Percentiles rank a stretch among this genome's conserved stretches.
Conservation (phyloP, 352 stramenopile genomes). For the Globisporangium cystogenes region DNA sequence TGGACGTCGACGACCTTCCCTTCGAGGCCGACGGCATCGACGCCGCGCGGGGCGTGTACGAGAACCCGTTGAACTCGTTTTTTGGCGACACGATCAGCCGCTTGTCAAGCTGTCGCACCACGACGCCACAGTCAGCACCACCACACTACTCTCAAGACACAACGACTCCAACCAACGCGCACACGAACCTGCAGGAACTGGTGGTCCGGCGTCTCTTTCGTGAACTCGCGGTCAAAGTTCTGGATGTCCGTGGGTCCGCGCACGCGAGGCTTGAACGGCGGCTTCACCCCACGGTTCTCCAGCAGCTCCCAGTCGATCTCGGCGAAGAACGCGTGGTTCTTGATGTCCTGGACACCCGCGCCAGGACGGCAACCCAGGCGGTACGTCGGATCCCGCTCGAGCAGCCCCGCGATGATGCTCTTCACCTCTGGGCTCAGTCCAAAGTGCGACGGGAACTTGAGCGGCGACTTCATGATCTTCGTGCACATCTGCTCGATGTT, state of each 20-base stretch:
- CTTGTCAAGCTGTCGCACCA: constrained; percentile 52
- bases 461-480: constrained; percentile 87
- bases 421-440: constrained; percentile 68
- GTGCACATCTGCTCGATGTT: constrained; percentile 91
- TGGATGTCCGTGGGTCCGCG: constrained; percentile 76
- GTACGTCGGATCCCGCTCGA: constrained; percentile 69
- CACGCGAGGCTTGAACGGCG: constrained; percentile 85
- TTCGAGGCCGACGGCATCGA: constrained; percentile 13
- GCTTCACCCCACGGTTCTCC: constrained; percentile 63
- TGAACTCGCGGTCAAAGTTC: constrained; percentile 89
- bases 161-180: constrained; percentile 1
- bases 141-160: constrained; percentile 2
- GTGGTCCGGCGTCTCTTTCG: constrained; percentile 75
- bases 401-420: constrained; percentile 67
- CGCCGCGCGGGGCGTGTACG: constrained; percentile 47
- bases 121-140: constrained; percentile 3
- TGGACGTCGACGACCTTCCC: constrained; percentile 15
- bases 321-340: constrained; percentile 76
- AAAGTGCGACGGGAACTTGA: constrained; percentile 86
- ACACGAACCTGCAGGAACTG: constrained; percentile 51
- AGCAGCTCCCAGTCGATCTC: constrained; percentile 75
- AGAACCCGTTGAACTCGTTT: constrained; percentile 86
- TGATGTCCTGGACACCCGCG: constrained; percentile 65
- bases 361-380: constrained; percentile 66
- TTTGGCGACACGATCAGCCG: constrained; percentile 66